Conservation (phyloP, 1,139 yeast species). For the Yamadazyma sp. region DNA sequence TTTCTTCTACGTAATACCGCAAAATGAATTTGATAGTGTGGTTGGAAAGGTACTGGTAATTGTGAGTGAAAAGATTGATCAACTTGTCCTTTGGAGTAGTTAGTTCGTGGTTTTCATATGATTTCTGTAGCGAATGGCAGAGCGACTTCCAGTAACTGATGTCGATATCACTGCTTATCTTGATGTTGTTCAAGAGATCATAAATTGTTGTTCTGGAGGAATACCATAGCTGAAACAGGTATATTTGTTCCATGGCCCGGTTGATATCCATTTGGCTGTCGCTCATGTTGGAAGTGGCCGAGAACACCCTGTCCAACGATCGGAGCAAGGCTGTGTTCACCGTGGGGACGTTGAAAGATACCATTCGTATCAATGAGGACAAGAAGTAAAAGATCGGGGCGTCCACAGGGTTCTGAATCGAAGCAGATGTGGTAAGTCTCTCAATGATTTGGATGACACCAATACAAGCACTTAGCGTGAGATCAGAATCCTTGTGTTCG, state of each 20-base stretch:
- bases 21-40: slow-evolving; percentile 42
- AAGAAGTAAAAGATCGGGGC: slow-evolving; percentile 24
- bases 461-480: slow-evolving; percentile 36
- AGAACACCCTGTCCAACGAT: slow-evolving; percentile 34
- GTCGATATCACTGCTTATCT: slow-evolving; percentile 32
- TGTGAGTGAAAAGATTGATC: slow-evolving; percentile 41
- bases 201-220: slow-evolving; percentile 44
- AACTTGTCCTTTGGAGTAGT: slow-evolving; percentile 47
- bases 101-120: slow-evolving; percentile 38
- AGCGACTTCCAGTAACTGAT: slow-evolving; percentile 34
- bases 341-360: slow-evolving; percentile 28
- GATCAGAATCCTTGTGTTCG: slow-evolving; percentile 9
- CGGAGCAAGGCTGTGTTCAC: slow-evolving; percentile 34
- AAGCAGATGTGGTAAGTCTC: slow-evolving; percentile 19
- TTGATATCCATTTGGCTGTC: slow-evolving; percentile 9
- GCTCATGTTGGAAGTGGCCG: slow-evolving; percentile 22
- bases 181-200: slow-evolving; percentile 25
- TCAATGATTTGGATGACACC: slow-evolving; percentile 48
- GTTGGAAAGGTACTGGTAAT: slow-evolving; percentile 37
- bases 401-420: slow-evolving; percentile 21
- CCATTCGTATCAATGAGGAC: slow-evolving; percentile 22
- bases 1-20: slow-evolving; percentile 48
- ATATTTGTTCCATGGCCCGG: slow-evolving; percentile 15
- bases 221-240: slow-evolving; percentile 53
- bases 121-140: slow-evolving; percentile 33